Percentiles rank a stretch among this genome's conserved stretches.
Conservation (phyloP, 2,329 filamentous ascomycete species). For the Ophidiomyces ophidiicola region DNA sequence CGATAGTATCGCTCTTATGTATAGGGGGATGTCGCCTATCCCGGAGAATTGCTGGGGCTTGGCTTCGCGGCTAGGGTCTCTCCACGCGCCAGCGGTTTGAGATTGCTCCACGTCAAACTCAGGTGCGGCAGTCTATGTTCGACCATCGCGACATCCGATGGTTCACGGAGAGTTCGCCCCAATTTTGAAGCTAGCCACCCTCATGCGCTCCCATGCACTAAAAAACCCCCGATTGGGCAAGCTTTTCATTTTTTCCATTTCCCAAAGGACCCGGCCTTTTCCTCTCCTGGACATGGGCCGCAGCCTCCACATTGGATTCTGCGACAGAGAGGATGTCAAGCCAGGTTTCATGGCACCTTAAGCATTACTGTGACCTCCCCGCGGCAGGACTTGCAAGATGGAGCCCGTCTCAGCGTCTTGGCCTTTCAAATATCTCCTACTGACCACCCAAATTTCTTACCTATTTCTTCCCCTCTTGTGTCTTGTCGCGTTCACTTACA, state of each 20-base stretch:
- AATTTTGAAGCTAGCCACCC: not conserved
- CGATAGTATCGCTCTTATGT: not conserved
- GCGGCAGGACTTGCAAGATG: constrained; percentile 2
- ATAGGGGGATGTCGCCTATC: constrained; percentile 1
- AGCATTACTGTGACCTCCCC: not conserved
- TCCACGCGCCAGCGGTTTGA: constrained; percentile 9
- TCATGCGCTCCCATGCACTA: constrained; percentile 1
- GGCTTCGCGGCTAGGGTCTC: not conserved
- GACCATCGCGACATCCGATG: constrained; percentile 9
- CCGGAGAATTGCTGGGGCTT: constrained; percentile 1
- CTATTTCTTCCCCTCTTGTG: constrained; percentile 3
- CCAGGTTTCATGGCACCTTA: constrained; percentile 6
- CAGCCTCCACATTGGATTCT: constrained; percentile 9
- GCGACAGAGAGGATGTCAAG: constrained; percentile 10
- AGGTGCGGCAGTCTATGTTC: constrained; percentile 11
- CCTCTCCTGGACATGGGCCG: constrained; percentile 2
- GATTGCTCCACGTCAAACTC: constrained; percentile 5
- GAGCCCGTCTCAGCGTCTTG: constrained; percentile 4
- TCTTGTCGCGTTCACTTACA: constrained; percentile 4
- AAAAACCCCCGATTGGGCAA: not conserved
- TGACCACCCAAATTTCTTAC: constrained; percentile 7
- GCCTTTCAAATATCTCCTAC: constrained; percentile 10
- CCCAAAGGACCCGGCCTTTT: constrained; percentile 2
- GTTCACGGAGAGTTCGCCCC: constrained; percentile 3
- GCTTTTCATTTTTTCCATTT: not conserved